A percentile compares a stretch with the other conserved stretches of the same genome.
Conservation (phyloP, 2,329 filamentous ascomycete species). For the Penicillium sp. region DNA sequence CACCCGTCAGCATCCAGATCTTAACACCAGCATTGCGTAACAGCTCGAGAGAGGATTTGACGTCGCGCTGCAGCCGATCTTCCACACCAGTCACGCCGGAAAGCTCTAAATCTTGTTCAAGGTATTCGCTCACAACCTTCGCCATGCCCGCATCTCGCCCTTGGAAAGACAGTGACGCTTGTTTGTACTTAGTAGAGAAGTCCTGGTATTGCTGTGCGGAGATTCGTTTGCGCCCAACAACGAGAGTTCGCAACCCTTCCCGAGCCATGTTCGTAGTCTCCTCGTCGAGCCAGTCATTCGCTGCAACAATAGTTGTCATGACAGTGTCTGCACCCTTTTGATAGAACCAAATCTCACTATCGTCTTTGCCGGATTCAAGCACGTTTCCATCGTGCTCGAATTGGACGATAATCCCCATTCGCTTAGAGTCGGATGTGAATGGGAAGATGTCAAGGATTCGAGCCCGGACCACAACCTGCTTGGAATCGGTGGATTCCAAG, state of each 20-base stretch:
- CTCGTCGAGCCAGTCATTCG: slow-evolving; percentile 98
- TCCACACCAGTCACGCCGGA: slow-evolving; percentile 97
- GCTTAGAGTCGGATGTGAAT: slow-evolving; percentile 95
- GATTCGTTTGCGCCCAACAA: slow-evolving; percentile 88
- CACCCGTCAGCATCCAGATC: slow-evolving; percentile 99
- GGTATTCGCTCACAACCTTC: slow-evolving; percentile 71
- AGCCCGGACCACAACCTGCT: slow-evolving; percentile 75
- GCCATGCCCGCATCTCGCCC: slow-evolving; percentile 81
- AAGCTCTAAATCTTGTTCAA: slow-evolving; percentile 87
- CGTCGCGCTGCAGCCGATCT: slow-evolving; percentile 91
- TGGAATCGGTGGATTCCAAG: slow-evolving; percentile 73
- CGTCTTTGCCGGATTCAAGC: slow-evolving; percentile 50
- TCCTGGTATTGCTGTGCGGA: slow-evolving; percentile 76
- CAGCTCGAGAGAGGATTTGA: slow-evolving; percentile 92
- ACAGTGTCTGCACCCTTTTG: slow-evolving; percentile 98
- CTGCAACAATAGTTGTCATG: slow-evolving; percentile 91
- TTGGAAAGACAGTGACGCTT: slow-evolving; percentile 76
- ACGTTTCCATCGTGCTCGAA: slow-evolving; percentile 64
- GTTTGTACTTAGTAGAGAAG: slow-evolving; percentile 71
- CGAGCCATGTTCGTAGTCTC: slow-evolving; percentile 99
- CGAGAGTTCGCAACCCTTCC: slow-evolving; percentile 88
- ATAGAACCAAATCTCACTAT: slow-evolving; percentile 93
- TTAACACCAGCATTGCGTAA: slow-evolving; percentile 97
- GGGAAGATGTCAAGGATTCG: slow-evolving; percentile 93
- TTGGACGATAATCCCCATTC: slow-evolving; percentile 95